Conservation (phyloP, 78 protist species). For the Cavenderia fasciculata region DNA sequence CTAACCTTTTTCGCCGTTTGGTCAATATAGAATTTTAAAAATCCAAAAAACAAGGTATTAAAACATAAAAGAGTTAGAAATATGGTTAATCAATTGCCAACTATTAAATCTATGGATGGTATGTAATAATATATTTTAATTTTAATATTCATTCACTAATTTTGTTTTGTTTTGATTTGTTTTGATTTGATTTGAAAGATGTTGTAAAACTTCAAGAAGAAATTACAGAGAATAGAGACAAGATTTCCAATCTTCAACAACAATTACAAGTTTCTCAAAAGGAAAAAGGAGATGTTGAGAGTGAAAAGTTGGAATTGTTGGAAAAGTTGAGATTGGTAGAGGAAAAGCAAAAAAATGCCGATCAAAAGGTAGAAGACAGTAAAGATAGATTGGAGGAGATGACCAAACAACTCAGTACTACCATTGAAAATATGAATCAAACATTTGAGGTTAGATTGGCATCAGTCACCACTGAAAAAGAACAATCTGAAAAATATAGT, state of each 20-base stretch:
- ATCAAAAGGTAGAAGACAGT: constrained; percentile 18
- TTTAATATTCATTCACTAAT: background rate
- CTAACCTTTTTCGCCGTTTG: too few species aligned
- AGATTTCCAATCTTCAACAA: constrained; percentile 41
- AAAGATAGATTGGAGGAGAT: constrained; percentile 11
- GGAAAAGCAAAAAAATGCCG: constrained; percentile 1
- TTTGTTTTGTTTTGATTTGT: background rate
- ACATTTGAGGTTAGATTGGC: constrained; percentile 24
- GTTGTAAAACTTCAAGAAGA: constrained; percentile 72
- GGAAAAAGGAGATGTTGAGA: constrained; percentile 30
- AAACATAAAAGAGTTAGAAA: constrained; percentile 35
- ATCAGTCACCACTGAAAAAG: background rate
- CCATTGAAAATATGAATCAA: constrained; percentile 36
- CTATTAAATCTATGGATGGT: constrained; percentile 59
- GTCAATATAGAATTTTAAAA: background rate
- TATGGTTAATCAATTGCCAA: constrained; percentile 23
- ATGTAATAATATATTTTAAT: background rate
- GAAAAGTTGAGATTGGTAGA: constrained; percentile 28
- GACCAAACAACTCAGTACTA: constrained; percentile 3
- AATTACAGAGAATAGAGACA: constrained; percentile 66
- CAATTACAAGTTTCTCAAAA: constrained; percentile 42
- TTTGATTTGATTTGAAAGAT: too few species aligned
- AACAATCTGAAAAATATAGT: background rate
- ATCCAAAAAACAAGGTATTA: constrained; percentile 6
- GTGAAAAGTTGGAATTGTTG: constrained; percentile 3